A percentile compares a stretch with the other conserved stretches of the same genome.
These are phyloP conservation scores for Blastomyces parvus DNA, from an alignment of 2,329 filamentous ascomycete genomes.

Conservation along the genomic window DNA sequence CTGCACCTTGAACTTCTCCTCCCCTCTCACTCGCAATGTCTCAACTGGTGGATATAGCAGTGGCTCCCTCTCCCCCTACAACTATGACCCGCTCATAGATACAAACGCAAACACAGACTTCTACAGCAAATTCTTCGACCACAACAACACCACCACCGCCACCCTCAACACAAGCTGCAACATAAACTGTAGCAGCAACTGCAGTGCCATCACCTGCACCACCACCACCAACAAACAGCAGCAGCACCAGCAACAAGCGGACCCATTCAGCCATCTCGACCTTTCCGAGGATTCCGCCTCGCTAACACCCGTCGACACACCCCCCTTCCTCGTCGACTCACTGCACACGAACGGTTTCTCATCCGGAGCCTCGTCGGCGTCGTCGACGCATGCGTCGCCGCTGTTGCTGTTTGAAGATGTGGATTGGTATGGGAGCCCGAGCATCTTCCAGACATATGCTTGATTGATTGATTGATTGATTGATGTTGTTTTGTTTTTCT, in stretches of 20 bases:
- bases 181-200: not conserved
- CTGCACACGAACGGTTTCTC: slow-evolving; percentile 3
- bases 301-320: slow-evolving; percentile 9
- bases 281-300: not conserved
- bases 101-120: not conserved
- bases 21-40: not conserved
- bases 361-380: not conserved
- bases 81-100: not conserved
- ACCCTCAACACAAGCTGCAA: not conserved
- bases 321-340: slow-evolving; percentile 14
- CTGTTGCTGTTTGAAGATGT: slow-evolving; percentile 15
- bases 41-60: not conserved
- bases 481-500: no score
- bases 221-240: not conserved
- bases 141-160: not conserved
- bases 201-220: not conserved
- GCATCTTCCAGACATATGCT: slow-evolving; percentile 8
- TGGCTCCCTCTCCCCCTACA: slow-evolving; percentile 1
- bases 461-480: not conserved
- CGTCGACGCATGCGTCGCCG: slow-evolving; percentile 10
- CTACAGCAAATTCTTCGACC: not conserved
- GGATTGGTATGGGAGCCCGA: slow-evolving; percentile 15
- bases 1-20: slow-evolving; percentile 1
- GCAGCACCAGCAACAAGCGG: not conserved
- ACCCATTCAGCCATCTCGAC: not conserved